Conservation (phyloP, 345 rosid species). For the Arabis hirsuta region DNA sequence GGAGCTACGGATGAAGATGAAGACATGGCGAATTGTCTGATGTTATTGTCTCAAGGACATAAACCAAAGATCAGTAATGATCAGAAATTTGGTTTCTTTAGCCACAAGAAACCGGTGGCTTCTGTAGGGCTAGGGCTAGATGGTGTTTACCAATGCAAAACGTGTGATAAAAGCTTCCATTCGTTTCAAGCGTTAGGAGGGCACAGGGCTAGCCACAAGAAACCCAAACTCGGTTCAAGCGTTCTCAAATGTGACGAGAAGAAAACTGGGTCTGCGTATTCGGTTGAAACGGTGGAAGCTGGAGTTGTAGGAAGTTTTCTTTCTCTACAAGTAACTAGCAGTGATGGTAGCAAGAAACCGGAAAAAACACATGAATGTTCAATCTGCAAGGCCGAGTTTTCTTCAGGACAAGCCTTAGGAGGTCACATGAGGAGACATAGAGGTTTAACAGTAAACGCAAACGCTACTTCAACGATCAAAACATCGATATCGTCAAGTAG, state of each 20-base stretch:
- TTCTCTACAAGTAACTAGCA: conserved; percentile 54
- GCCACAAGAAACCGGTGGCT: conserved; percentile 26
- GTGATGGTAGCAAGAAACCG: conserved; percentile 20
- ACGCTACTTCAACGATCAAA: conserved; percentile 27
- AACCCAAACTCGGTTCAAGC: conserved; percentile 47
- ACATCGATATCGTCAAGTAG: conserved; percentile 26
- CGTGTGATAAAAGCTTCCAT: conserved; percentile 76
- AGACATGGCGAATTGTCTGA: conserved; percentile 93
- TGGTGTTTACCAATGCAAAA: conserved; percentile 71
- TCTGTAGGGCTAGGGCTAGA: conserved; percentile 41
- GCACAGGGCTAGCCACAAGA: conserved; percentile 92
- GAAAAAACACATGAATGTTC: conserved; percentile 80
- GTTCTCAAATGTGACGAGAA: conserved; percentile 41
- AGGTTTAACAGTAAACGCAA: conserved; percentile 38
- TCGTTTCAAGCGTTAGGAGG: conserved; percentile 98
- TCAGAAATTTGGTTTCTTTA: conserved; percentile 36
- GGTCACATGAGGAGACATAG: conserved; percentile 98
- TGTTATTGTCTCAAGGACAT: conserved; percentile 80
- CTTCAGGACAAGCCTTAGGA: conserved; percentile 92
- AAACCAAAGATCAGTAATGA: conserved; percentile 50
- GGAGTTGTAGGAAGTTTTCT: conserved; percentile 49
- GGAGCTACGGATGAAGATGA: conserved; percentile 69
- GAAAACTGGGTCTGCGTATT: conserved; percentile 26
- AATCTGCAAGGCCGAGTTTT: conserved; percentile 78
- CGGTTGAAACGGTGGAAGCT: conserved; percentile 28